phyloP scores from a whole-genome alignment of 768 basidiomycete species.

The Fistulinella prunicolor region DNA sequence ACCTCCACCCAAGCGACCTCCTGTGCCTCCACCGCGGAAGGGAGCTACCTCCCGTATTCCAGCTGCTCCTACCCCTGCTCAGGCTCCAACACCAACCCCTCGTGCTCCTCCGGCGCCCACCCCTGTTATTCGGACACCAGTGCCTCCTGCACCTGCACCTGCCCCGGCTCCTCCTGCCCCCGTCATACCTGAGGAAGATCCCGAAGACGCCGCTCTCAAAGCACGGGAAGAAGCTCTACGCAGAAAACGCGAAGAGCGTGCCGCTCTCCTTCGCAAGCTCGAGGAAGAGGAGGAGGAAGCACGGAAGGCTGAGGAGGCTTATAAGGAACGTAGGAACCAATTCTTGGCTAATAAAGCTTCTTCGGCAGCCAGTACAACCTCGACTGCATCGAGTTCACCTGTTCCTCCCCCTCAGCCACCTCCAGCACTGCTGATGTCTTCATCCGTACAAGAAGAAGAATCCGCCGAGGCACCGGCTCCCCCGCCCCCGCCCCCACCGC shows the following conservation, averaged over 20 bases:
- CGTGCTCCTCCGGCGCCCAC: background rate
- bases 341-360: conserved; percentile 39
- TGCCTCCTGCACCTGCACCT: conserved; percentile 52
- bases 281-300: conserved; percentile 66
- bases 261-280: conserved; percentile 63
- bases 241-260: conserved; percentile 71
- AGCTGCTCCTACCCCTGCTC: conserved; percentile 23
- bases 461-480: conserved; percentile 25
- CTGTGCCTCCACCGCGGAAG: conserved; percentile 36
- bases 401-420: conserved; percentile 39
- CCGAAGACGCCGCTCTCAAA: conserved; percentile 70
- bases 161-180: conserved; percentile 39
- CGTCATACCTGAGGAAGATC: conserved; percentile 55
- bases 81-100: conserved; percentile 3
- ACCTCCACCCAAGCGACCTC: conserved; percentile 29
- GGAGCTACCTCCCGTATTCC: conserved; percentile 7
- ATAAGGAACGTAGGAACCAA: conserved; percentile 32
- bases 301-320: conserved; percentile 43
- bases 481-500: conserved; percentile 33
- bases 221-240: conserved; percentile 68
- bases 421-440: conserved; percentile 32
- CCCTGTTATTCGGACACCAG: conserved; percentile 25
- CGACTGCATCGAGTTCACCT: conserved; percentile 30
- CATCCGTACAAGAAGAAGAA: conserved; percentile 10
- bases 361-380: conserved; percentile 25